Evolutionary conservation across 2,329 filamentous ascomycete species (phyloP).

Genomic region (Aureobasidium sp.): DNA sequence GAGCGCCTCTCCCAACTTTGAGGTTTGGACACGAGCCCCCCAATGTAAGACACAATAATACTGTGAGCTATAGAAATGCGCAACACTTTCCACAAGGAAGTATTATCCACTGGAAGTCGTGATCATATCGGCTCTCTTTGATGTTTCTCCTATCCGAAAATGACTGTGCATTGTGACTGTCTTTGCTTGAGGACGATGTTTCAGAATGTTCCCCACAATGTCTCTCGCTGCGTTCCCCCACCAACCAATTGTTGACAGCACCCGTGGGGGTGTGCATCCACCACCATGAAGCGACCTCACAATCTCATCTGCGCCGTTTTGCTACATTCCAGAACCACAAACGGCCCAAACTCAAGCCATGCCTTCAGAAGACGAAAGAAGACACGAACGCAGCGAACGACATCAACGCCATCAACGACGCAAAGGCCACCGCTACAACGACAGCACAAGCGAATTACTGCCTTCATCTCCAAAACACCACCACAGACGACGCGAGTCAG

Average conservation of each 20-base stretch:
- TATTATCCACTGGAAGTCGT: too few species aligned
- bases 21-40: not conserved
- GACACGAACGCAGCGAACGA: constrained; percentile 21
- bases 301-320: not conserved
- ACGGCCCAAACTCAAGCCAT: not conserved
- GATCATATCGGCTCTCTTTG: too few species aligned
- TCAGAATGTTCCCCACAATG: not conserved
- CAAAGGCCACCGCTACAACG: constrained; percentile 29
- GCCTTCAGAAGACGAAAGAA: constrained; percentile 19
- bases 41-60: too few species aligned
- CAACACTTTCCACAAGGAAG: too few species aligned
- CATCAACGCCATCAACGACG: constrained; percentile 22
- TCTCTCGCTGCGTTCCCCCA: not conserved
- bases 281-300: not conserved
- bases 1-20: not conserved
- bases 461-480: not conserved
- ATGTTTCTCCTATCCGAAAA: too few species aligned
- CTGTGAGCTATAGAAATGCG: too few species aligned
- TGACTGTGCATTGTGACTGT: too few species aligned
- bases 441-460: constrained; percentile 27
- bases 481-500: not conserved
- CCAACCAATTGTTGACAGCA: constrained; percentile 7
- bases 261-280: not conserved
- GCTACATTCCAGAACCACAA: not conserved
- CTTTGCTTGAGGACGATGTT: not conserved